Evolutionary conservation across 352 stramenopile species (phyloP), one percentile per base, ranked within the genome.

Genomic region (Elongisporangium undulatum): DNA sequence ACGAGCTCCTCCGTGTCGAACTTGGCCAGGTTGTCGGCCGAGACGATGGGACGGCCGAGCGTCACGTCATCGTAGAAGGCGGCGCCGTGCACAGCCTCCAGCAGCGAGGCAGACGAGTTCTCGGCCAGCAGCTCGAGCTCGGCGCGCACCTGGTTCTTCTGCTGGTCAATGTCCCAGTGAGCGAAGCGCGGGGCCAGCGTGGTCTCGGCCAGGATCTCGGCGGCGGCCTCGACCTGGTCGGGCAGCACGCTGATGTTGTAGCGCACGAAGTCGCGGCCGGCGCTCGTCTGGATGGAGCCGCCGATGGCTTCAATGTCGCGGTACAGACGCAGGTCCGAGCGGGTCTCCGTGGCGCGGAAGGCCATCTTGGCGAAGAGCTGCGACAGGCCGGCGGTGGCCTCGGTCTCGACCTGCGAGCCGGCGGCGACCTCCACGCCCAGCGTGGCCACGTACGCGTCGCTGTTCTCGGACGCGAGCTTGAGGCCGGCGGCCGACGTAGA

Each of bases 281-380:
- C 83, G 23, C 67, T 58, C 57, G 84, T 83, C 64, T 71, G 60
- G 51, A 92, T 69, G 20, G 82, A 72, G 34, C 85, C 85, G 53
- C 85, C 85, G 49, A 94, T 83, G 38, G 83, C 71, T 66, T 94
- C 85, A 64, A 94, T 85, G 63, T 90, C 85, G 58, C 85, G 83
- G 75, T 75, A 95, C 41, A 95, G 69, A 49, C 79, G 78, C 66
- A 95, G 71, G 65, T 95, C 85, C 58, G 85, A 93, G 64, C 83
- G 85, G 55, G 24, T 64, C 24, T 80, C 60, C 12, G 85, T 95
- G 22, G 83, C 71, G 50, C 83, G 85, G 81, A 95, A 95, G 34
- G 85, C 83, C 79, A 92, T 84, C 72, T 93, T 90, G 60, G 79
- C 69, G 51, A 88, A 88, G 50, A 95, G 74, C 72, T 92, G 79